These are phyloP conservation scores for Nigrospora osmanthi DNA, from an alignment of 2,329 filamentous ascomycete species.

Conservation along the genomic window DNA sequence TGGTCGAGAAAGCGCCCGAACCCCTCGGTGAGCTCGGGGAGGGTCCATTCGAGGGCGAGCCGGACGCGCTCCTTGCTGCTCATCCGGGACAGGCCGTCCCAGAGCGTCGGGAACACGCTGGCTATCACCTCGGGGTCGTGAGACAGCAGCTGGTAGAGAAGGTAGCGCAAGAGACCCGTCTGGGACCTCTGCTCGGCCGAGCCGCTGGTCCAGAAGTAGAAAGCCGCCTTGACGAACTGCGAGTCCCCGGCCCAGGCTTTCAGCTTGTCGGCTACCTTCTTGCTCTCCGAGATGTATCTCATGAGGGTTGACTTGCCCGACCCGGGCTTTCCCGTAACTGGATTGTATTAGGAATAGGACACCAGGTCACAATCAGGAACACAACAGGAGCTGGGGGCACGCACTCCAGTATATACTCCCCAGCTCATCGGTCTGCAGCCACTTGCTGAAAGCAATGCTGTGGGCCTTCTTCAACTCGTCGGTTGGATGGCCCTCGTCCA, in stretches of 20 bases:
- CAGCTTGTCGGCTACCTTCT: conserved; percentile 5
- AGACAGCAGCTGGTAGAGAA: conserved; percentile 26
- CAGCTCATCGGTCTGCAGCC: conserved; percentile 12
- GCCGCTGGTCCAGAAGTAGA: conserved; percentile 38
- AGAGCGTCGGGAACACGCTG: conserved; percentile 17
- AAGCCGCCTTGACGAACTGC: conserved; percentile 25
- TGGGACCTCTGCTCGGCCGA: conserved; percentile 28
- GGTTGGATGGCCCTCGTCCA: conserved; percentile 7
- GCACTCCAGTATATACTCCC: conserved; percentile 23
- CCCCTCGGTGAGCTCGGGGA: conserved; percentile 16
- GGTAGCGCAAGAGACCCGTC: conserved; percentile 25
- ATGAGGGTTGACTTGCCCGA: conserved; percentile 39
- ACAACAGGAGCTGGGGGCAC: not conserved
- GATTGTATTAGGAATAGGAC: not conserved
- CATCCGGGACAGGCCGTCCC: conserved; percentile 17
- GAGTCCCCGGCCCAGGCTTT: conserved; percentile 15
- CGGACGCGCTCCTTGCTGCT: conserved; percentile 19
- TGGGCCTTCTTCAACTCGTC: not conserved
- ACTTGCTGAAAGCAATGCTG: conserved; percentile 14
- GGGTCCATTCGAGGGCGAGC: conserved; percentile 20
- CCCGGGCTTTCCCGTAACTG: conserved; percentile 31
- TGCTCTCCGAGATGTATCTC: conserved; percentile 24
- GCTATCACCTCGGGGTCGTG: conserved; percentile 14
- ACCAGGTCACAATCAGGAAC: too few species aligned
- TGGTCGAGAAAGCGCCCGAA: conserved; percentile 14